Evolutionary conservation across 2,329 filamentous ascomycete genomes (phyloP), one percentile per base, ranked within the genome.

Genomic region (Fusarium buharicum): DNA sequence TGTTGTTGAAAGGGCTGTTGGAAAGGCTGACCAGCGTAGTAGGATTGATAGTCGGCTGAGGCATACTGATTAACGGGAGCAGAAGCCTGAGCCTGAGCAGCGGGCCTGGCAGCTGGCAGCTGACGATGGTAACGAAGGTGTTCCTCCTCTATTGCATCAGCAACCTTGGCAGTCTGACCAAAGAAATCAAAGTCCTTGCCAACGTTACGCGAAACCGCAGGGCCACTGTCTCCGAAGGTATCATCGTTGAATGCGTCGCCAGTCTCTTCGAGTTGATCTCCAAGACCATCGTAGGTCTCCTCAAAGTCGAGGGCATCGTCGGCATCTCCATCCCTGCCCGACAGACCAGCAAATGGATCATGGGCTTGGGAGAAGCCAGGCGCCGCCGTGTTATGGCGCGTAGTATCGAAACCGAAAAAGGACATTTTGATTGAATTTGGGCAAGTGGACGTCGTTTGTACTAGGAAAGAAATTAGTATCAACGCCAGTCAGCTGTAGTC

Each of bases 101-200:
- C 64, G 14, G 68, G 49, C 45, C 70, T 82, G 17, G 84, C 75
- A 16, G 82, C 76, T 13, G 90, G 88, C 65, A 90, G 84, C 64
- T 94, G 88, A 49, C 93, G 88, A 69, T 86, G 86, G 77, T 89
- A 97, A 54, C 93, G 88, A 71, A 93, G 82, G 73, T 97, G 91
- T 78, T 98, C 95, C 76, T 98, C 93, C 65, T 92, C 90, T 68
- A 99, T 90, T 31, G 90, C 93, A 77, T 89, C 85, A 17, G 93
- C 84, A 36, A 97, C 91, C 76, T 93, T 88, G 55, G 93, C 93
- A 7, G 95, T 99, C 72, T 91, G 89, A 36, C 93, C 93, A 66
- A 96, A 96, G 78, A 98, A 99, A 76, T 99, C 95, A 71, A 98
- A 98, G 76, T 99, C 94, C 75, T 91, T 96, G 73, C 93, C 93